A percentile compares a stretch with the other conserved stretches of the same genome.
phyloP scores from a whole-genome alignment of 805 yeast species.

The Scheffersomyces lignosus region DNA sequence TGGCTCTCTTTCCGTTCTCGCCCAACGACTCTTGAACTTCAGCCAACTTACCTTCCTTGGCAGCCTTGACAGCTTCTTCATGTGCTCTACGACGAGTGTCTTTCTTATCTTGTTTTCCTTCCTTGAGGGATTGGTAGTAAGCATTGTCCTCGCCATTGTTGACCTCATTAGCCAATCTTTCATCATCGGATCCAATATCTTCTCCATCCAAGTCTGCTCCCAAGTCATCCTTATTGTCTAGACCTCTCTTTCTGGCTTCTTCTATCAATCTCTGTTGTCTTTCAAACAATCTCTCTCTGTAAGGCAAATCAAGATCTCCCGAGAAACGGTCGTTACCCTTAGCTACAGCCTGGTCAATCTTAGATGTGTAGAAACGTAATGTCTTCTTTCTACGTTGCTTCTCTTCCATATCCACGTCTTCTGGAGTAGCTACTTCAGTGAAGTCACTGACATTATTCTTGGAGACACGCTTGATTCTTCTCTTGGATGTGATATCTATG shows the following conservation, averaged over 20 bases:
- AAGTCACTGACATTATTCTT: constrained; percentile 45
- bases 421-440: constrained; percentile 64
- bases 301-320: constrained; percentile 92
- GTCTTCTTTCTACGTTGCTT: constrained; percentile 77
- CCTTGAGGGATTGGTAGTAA: constrained; percentile 58
- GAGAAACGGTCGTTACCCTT: constrained; percentile 58
- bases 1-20: constrained; percentile 87
- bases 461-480: constrained; percentile 44
- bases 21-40: constrained; percentile 69
- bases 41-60: constrained; percentile 78
- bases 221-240: constrained; percentile 45
- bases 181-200: constrained; percentile 51
- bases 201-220: constrained; percentile 58
- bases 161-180: constrained; percentile 38
- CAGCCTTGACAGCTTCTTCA: constrained; percentile 69
- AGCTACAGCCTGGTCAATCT: constrained; percentile 81
- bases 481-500: constrained; percentile 44
- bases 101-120: constrained; percentile 48
- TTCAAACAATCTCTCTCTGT: constrained; percentile 85
- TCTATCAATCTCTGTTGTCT: constrained; percentile 84
- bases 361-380: constrained; percentile 93
- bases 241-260: constrained; percentile 86
- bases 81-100: constrained; percentile 63
- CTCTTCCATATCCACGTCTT: constrained; percentile 83
- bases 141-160: constrained; percentile 52